A percentile compares a stretch with the other conserved stretches of the same genome.
Conservation (phyloP, 805 yeast genomes). For the Metschnikowia rubicola region DNA sequence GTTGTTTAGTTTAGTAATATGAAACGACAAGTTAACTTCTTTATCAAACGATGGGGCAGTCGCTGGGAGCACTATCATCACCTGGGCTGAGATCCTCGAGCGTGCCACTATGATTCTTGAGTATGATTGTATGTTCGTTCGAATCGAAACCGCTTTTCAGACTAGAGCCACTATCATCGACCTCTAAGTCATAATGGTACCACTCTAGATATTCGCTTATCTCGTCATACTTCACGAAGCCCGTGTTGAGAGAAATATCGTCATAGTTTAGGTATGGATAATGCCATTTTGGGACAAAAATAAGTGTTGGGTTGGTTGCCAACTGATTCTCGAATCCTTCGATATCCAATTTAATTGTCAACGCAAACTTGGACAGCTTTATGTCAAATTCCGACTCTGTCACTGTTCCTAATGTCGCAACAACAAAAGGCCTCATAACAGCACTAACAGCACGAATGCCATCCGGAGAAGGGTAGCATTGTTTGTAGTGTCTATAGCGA, state of each 20-base stretch:
- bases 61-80: conserved; percentile 1
- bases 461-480: conserved; percentile 41
- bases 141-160: conserved; percentile 9
- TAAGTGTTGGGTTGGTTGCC: conserved; percentile 45
- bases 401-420: conserved; percentile 60
- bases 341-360: conserved; percentile 39
- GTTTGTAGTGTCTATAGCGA: conserved; percentile 26
- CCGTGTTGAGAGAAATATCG: conserved; percentile 52
- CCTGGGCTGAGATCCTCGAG: conserved; percentile 22
- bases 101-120: conserved; percentile 37
- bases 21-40: too few relatives aligned
- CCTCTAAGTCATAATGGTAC: conserved; percentile 48
- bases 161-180: conserved; percentile 11
- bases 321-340: not conserved
- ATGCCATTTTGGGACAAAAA: conserved; percentile 73
- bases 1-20: not conserved
- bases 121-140: conserved; percentile 29
- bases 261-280: conserved; percentile 48
- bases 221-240: conserved; percentile 51
- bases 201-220: conserved; percentile 60
- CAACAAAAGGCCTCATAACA: conserved; percentile 71
- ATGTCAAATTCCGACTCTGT: conserved; percentile 57
- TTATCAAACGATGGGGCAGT: conserved; percentile 4
- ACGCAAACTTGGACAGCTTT: conserved; percentile 40
- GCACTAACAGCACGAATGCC: conserved; percentile 79